A percentile compares a stretch with the other conserved stretches of the same genome.
phyloP scores from a whole-genome alignment of 169 alveolate species.

The Eimeria acervulina region DNA sequence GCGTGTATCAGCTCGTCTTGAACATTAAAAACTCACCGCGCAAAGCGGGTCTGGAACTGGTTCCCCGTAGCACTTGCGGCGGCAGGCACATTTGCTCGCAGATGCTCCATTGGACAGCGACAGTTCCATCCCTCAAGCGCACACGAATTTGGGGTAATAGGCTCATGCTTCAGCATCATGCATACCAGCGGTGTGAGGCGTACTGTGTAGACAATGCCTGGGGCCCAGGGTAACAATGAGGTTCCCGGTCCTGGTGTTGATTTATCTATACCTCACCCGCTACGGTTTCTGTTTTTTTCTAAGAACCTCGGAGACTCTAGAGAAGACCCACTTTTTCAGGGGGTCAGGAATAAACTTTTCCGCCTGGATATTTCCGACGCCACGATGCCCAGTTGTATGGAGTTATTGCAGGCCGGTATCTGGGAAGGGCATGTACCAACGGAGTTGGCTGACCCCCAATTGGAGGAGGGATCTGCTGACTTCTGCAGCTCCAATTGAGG shows the following conservation, averaged over 20 bases:
- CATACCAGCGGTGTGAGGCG: background rate
- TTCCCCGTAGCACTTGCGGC: background rate
- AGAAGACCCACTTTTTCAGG: background rate
- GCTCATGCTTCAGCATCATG: background rate
- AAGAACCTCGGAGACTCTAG: background rate
- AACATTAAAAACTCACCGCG: background rate
- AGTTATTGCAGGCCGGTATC: background rate
- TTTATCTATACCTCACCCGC: background rate
- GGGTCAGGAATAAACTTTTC: background rate
- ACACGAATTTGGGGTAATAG: background rate
- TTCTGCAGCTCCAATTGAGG: background rate
- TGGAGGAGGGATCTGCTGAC: background rate
- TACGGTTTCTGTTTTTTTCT: background rate
- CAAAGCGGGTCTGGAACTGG: background rate
- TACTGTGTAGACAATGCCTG: conserved; percentile 8
- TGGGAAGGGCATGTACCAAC: background rate
- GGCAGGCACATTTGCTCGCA: background rate
- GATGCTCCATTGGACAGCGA: background rate
- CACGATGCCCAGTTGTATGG: background rate
- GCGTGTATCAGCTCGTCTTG: background rate
- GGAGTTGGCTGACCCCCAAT: background rate
- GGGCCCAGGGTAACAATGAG: background rate
- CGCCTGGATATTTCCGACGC: background rate
- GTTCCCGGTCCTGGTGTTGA: background rate
- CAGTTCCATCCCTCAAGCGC: background rate